Percentiles rank a stretch among this genome's conserved stretches.
Conservation (phyloP, 106 monocot genomes). For the Chionographis japonica region DNA sequence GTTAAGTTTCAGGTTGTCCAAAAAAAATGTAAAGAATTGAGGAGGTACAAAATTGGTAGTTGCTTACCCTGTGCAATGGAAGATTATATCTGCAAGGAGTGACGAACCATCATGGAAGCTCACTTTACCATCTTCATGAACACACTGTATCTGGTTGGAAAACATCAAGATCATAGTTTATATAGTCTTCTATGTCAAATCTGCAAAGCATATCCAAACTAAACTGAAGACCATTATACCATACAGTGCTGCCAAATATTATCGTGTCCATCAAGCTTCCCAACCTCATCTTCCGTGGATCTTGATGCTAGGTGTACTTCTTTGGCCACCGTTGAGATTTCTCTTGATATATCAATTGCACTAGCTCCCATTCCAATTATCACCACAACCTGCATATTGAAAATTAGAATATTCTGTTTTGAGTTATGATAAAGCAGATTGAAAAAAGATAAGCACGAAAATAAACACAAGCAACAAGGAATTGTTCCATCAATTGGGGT, state of each 20-base stretch:
- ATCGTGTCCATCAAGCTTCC: constrained; percentile 20
- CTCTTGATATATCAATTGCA: constrained; percentile 37
- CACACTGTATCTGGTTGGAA: constrained; percentile 23
- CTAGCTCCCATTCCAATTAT: constrained; percentile 38
- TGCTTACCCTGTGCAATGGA: constrained; percentile 53
- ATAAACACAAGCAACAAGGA: too few species aligned
- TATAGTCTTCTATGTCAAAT: not conserved
- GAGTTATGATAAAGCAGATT: too few species aligned
- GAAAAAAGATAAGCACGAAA: not conserved
- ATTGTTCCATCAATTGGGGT: too few species aligned
- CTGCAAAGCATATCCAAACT: too few species aligned
- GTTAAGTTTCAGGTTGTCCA: too few species aligned
- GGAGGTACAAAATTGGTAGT: not conserved
- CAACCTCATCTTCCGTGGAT: constrained; percentile 5
- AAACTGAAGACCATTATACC: constrained; percentile 16
- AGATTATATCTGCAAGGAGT: constrained; percentile 25
- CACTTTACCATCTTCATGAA: constrained; percentile 34
- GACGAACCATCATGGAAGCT: constrained; percentile 33
- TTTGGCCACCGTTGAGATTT: constrained; percentile 37
- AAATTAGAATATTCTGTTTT: not conserved
- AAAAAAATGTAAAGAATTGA: not conserved
- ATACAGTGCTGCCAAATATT: constrained; percentile 38
- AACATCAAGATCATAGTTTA: not conserved
- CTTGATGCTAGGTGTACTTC: constrained; percentile 47
- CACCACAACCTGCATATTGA: constrained; percentile 29